Evolutionary conservation across 2,329 filamentous ascomycete genomes (phyloP).

Genomic region (Onygenales sp.): DNA sequence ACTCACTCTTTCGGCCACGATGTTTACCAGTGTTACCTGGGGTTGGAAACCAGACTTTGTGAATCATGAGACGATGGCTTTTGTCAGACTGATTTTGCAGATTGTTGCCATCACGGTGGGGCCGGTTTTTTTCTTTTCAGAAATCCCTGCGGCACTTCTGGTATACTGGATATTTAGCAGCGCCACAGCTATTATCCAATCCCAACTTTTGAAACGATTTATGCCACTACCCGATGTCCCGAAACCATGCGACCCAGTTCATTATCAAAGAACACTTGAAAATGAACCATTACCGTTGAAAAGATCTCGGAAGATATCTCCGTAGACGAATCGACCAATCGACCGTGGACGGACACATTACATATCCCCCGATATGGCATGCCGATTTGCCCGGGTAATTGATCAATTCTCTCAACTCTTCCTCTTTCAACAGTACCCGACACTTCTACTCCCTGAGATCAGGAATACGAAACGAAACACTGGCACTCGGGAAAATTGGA

Average conservation of each 20-base stretch:
- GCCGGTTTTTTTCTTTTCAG: conserved; percentile 20
- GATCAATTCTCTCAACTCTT: too few species aligned
- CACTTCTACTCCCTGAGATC: too few species aligned
- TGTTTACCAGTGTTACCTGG: conserved; percentile 39
- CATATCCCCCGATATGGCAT: too few species aligned
- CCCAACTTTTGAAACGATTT: conserved; percentile 27
- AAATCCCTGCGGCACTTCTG: conserved; percentile 37
- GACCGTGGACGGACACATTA: too few species aligned
- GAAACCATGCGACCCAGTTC: conserved; percentile 17
- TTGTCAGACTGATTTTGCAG: conserved; percentile 16
- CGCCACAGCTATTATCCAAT: conserved; percentile 33
- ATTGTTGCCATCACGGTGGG: conserved; percentile 32
- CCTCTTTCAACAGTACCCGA: too few species aligned
- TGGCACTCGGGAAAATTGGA: too few species aligned
- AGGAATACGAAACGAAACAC: too few species aligned
- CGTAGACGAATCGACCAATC: too few species aligned
- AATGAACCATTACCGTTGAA: too few species aligned
- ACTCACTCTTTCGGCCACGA: conserved; percentile 37
- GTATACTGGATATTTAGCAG: conserved; percentile 43
- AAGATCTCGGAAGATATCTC: too few species aligned
- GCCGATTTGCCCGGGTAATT: too few species aligned
- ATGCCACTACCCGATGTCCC: conserved; percentile 27
- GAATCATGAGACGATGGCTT: conserved; percentile 5
- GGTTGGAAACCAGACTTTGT: conserved; percentile 14
- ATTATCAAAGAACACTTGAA: too few species aligned